Evolutionary conservation across 1,284 basidiomycete genomes (phyloP), one percentile per base, ranked within the genome.

Genomic region (Fistulina hepatica): DNA sequence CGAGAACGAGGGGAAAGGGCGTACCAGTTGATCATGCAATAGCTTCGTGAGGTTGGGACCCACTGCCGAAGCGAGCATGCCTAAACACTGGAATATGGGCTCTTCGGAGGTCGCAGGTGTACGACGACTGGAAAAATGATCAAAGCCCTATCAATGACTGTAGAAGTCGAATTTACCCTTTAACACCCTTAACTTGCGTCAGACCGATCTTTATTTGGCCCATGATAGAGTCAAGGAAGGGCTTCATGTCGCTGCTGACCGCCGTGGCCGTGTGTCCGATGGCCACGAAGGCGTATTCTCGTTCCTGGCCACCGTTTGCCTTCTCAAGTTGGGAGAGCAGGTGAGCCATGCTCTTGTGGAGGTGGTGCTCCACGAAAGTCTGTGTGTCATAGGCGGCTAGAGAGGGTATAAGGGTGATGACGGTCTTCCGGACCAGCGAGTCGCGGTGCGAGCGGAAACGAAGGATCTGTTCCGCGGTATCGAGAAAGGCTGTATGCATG

Each of bases 11-110:
- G n/a, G n/a, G n/a, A n/a, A n/a, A n/a, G n/a, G n/a, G n/a, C n/a
- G n/a, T n/a, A n/a, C n/a, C 22, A 99, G 74, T 48, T 97, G 82
- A 53, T 98, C 95, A 58, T 97, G 95, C 50, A 98, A 71, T 41
- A 95, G 73, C 53, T 93, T 90, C 1, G 95, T 97, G 36, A 99
- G 67, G 54, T 93, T 94, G 1, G 93, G 92, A 0, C 95, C 95
- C 25, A 99, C 92, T 4, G 95, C 91, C 1, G 81, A 78, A 2
- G 93, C 92, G 36, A 98, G 69, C 88, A 97, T 93, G 23, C 91
- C 91, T 34, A 98, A 76, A 58, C 95, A 98, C 65, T 97, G 89
- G 55, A 99, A 98, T 47, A 98, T 93, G 0, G 94, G 88, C 45
- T 90, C 90, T 60, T 97, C 94, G 11, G 85, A 81, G 4, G 88